These are phyloP conservation scores for Sporisorium exsertum DNA, from an alignment of 1,284 basidiomycete species.

Conservation along the genomic window DNA sequence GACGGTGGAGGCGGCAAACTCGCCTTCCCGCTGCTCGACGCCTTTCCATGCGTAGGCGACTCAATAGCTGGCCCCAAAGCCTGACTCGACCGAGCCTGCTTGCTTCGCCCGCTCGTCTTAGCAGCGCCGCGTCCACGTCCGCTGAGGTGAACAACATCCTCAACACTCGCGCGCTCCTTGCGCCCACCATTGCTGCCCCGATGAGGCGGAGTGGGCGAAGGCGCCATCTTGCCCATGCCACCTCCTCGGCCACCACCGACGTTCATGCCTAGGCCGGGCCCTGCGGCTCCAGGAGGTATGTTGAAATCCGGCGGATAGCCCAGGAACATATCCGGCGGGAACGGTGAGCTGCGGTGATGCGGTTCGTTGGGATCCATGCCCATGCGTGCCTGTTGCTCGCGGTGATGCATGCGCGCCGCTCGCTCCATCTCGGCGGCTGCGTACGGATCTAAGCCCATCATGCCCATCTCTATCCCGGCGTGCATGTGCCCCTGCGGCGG, in stretches of 20 bases:
- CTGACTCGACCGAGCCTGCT: constrained; percentile 30
- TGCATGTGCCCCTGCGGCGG: constrained; percentile 33
- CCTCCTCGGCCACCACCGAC: not conserved
- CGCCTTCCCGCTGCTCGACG: constrained; percentile 11
- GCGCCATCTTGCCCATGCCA: constrained; percentile 22
- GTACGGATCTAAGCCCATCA: constrained; percentile 46
- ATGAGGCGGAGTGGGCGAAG: constrained; percentile 40
- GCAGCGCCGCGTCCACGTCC: constrained; percentile 26
- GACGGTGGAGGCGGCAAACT: constrained; percentile 41
- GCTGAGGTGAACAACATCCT: constrained; percentile 21
- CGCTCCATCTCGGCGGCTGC: constrained; percentile 50
- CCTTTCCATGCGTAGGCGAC: constrained; percentile 13
- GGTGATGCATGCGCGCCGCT: constrained; percentile 48
- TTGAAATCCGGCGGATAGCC: constrained; percentile 41
- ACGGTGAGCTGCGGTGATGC: constrained; percentile 43
- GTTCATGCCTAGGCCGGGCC: constrained; percentile 16
- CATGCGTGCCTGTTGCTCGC: constrained; percentile 43
- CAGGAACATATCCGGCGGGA: constrained; percentile 44
- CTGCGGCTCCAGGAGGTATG: constrained; percentile 23
- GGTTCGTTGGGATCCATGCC: constrained; percentile 39
- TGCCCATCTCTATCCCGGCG: constrained; percentile 42
- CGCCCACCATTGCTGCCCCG: constrained; percentile 30
- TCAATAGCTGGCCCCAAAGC: not conserved
- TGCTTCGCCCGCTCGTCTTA: constrained; percentile 27
- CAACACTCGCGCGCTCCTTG: constrained; percentile 25